Base-by-base conservation (phyloP, 1,284 basidiomycete genomes). In the Ustilago esculenta region DNA sequence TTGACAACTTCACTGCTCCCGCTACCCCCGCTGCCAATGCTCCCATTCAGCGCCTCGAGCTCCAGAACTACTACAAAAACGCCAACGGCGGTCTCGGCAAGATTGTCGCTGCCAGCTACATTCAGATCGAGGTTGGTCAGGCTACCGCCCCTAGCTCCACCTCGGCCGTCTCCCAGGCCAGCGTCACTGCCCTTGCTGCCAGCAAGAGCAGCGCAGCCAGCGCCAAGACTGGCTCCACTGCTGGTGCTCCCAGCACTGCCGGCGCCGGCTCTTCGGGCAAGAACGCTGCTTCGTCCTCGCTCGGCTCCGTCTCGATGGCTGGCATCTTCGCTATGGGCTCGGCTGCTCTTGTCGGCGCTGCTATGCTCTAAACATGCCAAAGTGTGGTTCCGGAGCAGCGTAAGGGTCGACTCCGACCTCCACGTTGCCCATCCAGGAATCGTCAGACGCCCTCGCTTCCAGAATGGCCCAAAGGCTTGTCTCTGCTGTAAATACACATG, bases 71-170 rank as follows among this genome's bases (percentile, higher is more conserved):
- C 63, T 64, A 72, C 61, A n/a, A 32, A 20, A 32, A 59, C 32
- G 73, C 73, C 29, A 64, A 64, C 48, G 67, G 71, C 24, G 69
- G 66, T 25, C 57, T 72, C 18, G 67, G 67, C 24, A 66, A 61
- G 63, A 66, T 73, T 23, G 73, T 75, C 36, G 73, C 73, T 39
- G 65, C 68, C 33, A 72, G 50, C 67, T 75, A 72, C 69, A 70
- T 72, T 27, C 66, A 72, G 67, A 64, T 74, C 44, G 57, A 65
- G 51, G 65, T 67, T 18, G 68, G 72, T 30, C 23, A 43, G 30
- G 63, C 29, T 12, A 43, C 47, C n/a, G 69, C 65, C 20, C 64
- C 63, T 25, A 58, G 54, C 57, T 51, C 55, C 43, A 72, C 69
- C 21, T 17, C 50, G n/a, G 33, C 63, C 15, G 63, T 66, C n/a